phyloP scores from a whole-genome alignment of 2,329 filamentous ascomycete genomes.

The Nemania bipapillata region DNA sequence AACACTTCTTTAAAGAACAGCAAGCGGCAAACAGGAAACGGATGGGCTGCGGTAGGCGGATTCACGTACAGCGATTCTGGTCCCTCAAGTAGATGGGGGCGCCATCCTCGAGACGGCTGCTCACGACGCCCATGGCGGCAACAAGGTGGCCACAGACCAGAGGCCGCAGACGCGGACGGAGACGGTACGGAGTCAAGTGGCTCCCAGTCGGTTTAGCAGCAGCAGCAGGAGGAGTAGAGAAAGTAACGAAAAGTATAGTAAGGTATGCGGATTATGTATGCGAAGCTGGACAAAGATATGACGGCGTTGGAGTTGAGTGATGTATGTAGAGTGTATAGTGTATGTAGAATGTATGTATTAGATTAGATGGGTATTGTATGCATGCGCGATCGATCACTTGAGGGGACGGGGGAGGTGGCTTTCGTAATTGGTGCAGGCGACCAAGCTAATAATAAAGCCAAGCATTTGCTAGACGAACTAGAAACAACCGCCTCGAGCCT shows the following conservation, averaged over 20 bases:
- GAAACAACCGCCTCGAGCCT: slow-evolving; percentile 19
- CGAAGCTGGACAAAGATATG: slow-evolving; percentile 22
- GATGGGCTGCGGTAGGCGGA: slow-evolving; percentile 38
- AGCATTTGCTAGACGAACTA: slow-evolving; percentile 34
- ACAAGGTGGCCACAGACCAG: slow-evolving; percentile 44
- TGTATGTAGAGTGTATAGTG: neutral
- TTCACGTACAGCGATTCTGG: slow-evolving; percentile 79
- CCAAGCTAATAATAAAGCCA: slow-evolving; percentile 41
- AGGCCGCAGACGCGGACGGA: slow-evolving; percentile 39
- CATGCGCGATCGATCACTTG: slow-evolving; percentile 42
- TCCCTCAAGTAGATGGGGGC: slow-evolving; percentile 85
- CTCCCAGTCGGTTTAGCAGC: slow-evolving; percentile 3
- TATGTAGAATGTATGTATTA: neutral
- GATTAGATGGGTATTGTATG: slow-evolving; percentile 30
- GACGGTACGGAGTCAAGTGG: slow-evolving; percentile 15
- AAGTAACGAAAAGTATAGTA: neutral
- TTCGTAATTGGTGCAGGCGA: slow-evolving; percentile 45
- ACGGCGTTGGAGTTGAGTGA: slow-evolving; percentile 41
- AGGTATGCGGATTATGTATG: slow-evolving; percentile 26
- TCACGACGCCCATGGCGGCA: slow-evolving; percentile 84
- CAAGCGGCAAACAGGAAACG: slow-evolving; percentile 16
- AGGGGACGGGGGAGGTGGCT: slow-evolving; percentile 45
- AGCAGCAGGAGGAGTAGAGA: neutral
- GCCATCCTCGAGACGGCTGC: slow-evolving; percentile 87
- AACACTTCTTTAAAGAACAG: too few relatives aligned